Evolutionary conservation across 208 protist species (phyloP).

Genomic region (Phytomonas francai): DNA sequence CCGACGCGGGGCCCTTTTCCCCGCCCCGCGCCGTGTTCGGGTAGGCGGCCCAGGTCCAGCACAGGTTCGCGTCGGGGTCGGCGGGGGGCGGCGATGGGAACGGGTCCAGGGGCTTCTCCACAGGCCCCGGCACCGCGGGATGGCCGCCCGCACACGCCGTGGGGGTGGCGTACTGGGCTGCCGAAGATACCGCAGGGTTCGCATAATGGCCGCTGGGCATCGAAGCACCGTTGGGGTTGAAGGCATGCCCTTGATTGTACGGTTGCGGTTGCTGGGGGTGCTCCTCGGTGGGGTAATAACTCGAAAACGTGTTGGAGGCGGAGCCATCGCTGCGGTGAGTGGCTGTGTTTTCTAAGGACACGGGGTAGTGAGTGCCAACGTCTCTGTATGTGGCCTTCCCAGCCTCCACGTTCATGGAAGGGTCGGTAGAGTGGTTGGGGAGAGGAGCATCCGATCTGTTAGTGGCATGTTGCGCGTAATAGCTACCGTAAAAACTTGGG

Average conservation of each 20-base stretch:
- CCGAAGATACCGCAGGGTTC: background rate
- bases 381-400: background rate
- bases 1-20: constrained; percentile 23
- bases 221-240: background rate
- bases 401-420: background rate
- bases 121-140: background rate
- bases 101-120: background rate
- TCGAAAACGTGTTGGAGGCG: background rate
- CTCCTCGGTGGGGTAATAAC: background rate
- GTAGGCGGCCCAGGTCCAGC: constrained; percentile 86
- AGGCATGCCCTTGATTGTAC: background rate
- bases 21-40: constrained; percentile 49
- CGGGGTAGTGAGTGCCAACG: background rate
- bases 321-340: background rate
- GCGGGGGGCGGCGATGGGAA: constrained; percentile 19
- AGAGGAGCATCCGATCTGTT: background rate
- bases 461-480: background rate
- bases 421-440: background rate
- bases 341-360: background rate
- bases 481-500: background rate
- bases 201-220: background rate
- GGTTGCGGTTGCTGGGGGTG: background rate
- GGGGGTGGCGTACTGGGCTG: background rate
- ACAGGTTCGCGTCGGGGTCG: constrained; percentile 46
- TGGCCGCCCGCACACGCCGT: background rate